These are phyloP conservation scores for Pontederia paniculata DNA, from an alignment of 176 grass and related monocot genomes.

Conservation along the genomic window DNA sequence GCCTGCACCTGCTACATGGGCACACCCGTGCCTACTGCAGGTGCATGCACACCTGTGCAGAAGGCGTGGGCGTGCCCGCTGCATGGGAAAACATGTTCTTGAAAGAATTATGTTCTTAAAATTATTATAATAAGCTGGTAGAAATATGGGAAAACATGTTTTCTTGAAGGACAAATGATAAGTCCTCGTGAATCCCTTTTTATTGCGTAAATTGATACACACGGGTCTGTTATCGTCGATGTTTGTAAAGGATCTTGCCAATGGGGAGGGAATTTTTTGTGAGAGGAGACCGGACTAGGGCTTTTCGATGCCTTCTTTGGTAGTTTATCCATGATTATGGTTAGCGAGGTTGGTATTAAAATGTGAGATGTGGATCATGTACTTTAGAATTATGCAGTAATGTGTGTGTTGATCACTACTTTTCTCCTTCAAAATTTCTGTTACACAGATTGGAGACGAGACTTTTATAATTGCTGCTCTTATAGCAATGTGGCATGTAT, in stretches of 20 bases:
- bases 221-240: too few species aligned
- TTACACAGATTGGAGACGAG: slow-evolving; percentile 80
- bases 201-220: too few species aligned
- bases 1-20: too few species aligned
- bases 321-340: slow-evolving; percentile 75
- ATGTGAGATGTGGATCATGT: too few species aligned
- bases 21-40: too few species aligned
- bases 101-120: too few species aligned
- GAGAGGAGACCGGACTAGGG: slow-evolving; percentile 38
- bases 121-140: too few species aligned
- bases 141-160: too few species aligned
- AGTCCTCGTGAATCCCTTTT: background rate
- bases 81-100: too few species aligned
- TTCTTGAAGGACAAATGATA: too few species aligned
- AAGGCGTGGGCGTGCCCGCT: too few species aligned
- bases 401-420: background rate
- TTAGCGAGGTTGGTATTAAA: slow-evolving; percentile 54
- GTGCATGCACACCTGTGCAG: too few species aligned
- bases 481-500: slow-evolving; percentile 96
- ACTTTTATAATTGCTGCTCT: slow-evolving; percentile 96
- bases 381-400: background rate
- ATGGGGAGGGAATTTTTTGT: slow-evolving; percentile 34
- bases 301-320: slow-evolving; percentile 85
- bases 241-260: slow-evolving; percentile 7
- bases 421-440: background rate